A percentile compares a stretch with the other conserved stretches of the same genome.
Evolutionary conservation across 495 filamentous ascomycete genomes (phyloP).

Genomic region (Stereocaulon alpinum): DNA sequence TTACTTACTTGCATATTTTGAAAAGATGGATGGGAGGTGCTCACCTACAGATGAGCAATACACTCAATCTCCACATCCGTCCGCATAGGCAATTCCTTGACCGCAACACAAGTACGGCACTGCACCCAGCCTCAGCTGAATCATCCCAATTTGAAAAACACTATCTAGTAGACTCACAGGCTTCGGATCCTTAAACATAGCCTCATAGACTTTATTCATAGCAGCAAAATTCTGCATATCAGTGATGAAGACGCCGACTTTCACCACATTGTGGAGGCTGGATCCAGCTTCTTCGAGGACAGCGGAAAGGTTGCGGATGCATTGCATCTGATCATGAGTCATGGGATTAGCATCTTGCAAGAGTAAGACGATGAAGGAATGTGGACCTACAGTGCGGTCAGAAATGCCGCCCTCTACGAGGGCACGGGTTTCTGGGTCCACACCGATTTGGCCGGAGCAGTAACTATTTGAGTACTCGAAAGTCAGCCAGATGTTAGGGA

Average conservation of each 20-base stretch:
- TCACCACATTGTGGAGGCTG: constrained; percentile 53
- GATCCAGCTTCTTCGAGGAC: constrained; percentile 56
- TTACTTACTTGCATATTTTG: neutral
- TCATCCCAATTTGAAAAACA: neutral
- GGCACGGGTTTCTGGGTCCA: constrained; percentile 39
- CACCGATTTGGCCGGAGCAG: constrained; percentile 40
- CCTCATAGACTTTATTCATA: constrained; percentile 51
- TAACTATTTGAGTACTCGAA: neutral
- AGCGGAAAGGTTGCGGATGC: constrained; percentile 52
- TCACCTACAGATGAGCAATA: constrained; percentile 41
- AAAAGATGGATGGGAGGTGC: neutral
- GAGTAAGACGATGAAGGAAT: neutral
- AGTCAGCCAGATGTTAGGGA: neutral
- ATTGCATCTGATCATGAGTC: constrained; percentile 30
- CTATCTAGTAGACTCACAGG: constrained; percentile 29
- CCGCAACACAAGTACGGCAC: constrained; percentile 56
- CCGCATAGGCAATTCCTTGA: constrained; percentile 51
- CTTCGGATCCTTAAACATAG: constrained; percentile 48
- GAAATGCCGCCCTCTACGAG: constrained; percentile 43
- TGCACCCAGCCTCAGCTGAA: neutral
- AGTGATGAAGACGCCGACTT: constrained; percentile 59
- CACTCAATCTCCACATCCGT: constrained; percentile 69
- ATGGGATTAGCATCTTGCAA: neutral
- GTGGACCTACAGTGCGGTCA: constrained; percentile 39
- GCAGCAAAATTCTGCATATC: constrained; percentile 60